These are phyloP conservation scores for Chlamydomonas reinhardtii DNA, from an alignment of 163 green algal species.

Conservation along the genomic window DNA sequence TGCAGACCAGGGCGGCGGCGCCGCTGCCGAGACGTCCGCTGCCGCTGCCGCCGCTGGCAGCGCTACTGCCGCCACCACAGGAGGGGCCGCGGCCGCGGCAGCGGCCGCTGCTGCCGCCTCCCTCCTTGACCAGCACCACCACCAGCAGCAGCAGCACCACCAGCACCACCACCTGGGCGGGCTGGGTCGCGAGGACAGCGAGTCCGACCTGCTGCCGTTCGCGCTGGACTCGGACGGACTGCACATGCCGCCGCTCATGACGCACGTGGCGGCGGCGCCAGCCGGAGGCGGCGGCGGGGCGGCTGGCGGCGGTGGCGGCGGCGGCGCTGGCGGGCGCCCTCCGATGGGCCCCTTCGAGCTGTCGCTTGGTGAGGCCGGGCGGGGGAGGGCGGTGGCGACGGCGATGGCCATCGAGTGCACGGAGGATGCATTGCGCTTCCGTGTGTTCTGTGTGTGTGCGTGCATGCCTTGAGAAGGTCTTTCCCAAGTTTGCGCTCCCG, in stretches of 20 bases:
- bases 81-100: no score
- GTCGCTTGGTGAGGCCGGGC: not conserved
- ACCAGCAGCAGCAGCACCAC: not conserved
- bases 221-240: slow-evolving; percentile 44
- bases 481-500: no score
- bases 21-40: no score
- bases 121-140: not conserved
- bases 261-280: not conserved
- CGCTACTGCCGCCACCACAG: not conserved
- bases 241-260: not conserved
- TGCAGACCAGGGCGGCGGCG: no score
- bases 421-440: no score
- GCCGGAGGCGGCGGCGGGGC: not conserved
- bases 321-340: not conserved
- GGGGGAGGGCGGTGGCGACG: no score
- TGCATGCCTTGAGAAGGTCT: no score
- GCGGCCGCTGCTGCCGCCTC: not conserved
- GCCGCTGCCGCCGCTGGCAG: not conserved
- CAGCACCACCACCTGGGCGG: not conserved
- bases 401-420: no score
- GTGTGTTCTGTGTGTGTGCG: no score
- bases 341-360: slow-evolving; percentile 7
- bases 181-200: slow-evolving; percentile 31
- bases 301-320: not conserved
- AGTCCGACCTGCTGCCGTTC: slow-evolving; percentile 50